Evolutionary conservation across 257 asterid genomes (phyloP), one percentile per base, ranked within the genome.

Genomic region (Orobanche coerulescens): DNA sequence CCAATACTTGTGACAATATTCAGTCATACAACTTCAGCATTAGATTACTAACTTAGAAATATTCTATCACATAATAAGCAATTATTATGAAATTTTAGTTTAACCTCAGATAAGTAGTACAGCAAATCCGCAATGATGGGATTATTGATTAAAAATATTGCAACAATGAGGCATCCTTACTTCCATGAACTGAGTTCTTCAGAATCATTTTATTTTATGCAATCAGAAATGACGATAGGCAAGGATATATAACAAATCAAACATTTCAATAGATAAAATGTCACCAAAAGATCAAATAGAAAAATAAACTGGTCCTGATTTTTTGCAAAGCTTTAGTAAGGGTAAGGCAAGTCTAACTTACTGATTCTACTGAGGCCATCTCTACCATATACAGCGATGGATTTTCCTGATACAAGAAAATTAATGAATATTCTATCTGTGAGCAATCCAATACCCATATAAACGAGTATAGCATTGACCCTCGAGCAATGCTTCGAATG

Each of bases 341-440:
- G 63, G 19, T 4, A n/a, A 67, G 51, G 63, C 28, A 61, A 48
- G 53, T 54, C 26, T 13, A 65, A 83, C 99, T 87, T 78, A 90
- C 99, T 16, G 85, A 72, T 66, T 76, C 85, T 31, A 85, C 73
- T 84, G 79, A 68, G 57, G 83, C 95, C 95, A 89, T 87, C 75
- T 90, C 96, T 36, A 81, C 97, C 92, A 83, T 77, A 73, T 76
- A 93, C 2, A 81, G 74, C 2, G 94, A 83, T 6, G 97, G 94
- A 16, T 85, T 87, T 67, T 89, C 95, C 99, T 93, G 91, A 55
- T 62, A 77, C 75, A 65, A 44, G 49, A 61, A 26, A 65, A 69
- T 0, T 10, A 42, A 11, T 44, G 7, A 42, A 58, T 64, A 57
- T 40, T 16, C 4, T 56, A 44, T 67, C 63, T 58, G 42, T 63